Conservation (phyloP, 2,329 filamentous ascomycete genomes). For the Elsinoe batatas region DNA sequence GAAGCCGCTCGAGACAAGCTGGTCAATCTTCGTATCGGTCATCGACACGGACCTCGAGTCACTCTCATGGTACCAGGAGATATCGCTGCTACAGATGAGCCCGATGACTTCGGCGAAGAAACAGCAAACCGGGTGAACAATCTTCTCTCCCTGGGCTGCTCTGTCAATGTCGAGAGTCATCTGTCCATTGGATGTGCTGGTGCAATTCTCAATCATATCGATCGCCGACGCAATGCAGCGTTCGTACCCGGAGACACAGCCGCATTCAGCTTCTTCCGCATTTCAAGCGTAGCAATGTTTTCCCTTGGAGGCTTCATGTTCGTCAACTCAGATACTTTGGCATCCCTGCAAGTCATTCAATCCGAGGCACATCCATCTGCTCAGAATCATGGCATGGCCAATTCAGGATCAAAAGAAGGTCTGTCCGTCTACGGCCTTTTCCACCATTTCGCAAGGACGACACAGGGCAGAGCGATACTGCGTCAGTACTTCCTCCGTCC, state of each 20-base stretch:
- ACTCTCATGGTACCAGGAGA: slow-evolving; percentile 55
- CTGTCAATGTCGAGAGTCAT: slow-evolving; percentile 63
- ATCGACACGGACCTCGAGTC: slow-evolving; percentile 38
- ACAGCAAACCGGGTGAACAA: slow-evolving; percentile 41
- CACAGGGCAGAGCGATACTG: slow-evolving; percentile 65
- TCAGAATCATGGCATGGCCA: slow-evolving; percentile 61
- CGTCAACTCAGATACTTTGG: slow-evolving; percentile 68
- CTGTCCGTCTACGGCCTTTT: slow-evolving; percentile 80
- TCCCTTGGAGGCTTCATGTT: slow-evolving; percentile 58
- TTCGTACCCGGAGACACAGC: slow-evolving; percentile 52
- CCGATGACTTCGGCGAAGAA: slow-evolving; percentile 37
- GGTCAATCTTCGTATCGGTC: slow-evolving; percentile 45
- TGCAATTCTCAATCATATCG: slow-evolving; percentile 71
- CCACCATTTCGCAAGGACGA: slow-evolving; percentile 60
- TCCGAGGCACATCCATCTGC: slow-evolving; percentile 74
- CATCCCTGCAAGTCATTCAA: slow-evolving; percentile 75
- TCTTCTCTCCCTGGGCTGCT: slow-evolving; percentile 58
- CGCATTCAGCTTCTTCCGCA: slow-evolving; percentile 45
- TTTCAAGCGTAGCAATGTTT: slow-evolving; percentile 65
- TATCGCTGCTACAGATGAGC: slow-evolving; percentile 25
- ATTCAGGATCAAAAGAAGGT: slow-evolving; percentile 63
- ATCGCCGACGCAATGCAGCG: slow-evolving; percentile 54
- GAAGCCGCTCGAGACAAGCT: slow-evolving; percentile 58
- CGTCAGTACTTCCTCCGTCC: slow-evolving; percentile 77
- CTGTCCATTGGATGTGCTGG: slow-evolving; percentile 75